Evolutionary conservation across 2,329 filamentous ascomycete genomes (phyloP).

Genomic region (Trichoderma arundinaceum): DNA sequence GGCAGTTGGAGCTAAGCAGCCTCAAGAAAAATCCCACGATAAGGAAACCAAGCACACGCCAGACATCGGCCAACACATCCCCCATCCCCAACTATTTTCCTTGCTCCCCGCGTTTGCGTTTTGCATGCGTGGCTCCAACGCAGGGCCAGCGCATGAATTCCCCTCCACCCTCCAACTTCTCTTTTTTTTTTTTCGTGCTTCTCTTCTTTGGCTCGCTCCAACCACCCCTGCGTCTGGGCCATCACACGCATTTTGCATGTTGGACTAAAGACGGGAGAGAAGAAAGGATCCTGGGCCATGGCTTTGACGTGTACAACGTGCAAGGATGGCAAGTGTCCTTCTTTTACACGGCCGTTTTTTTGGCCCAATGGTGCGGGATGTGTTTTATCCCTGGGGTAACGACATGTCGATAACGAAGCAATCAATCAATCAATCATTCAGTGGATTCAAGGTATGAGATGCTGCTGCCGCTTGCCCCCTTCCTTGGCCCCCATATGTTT

Average conservation of each 20-base stretch:
- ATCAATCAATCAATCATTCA: neutral
- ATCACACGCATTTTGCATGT: constrained; percentile 15
- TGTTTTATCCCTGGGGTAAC: too few species aligned
- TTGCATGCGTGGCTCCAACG: constrained; percentile 6
- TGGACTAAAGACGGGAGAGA: neutral
- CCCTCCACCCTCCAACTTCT: neutral
- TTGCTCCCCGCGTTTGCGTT: neutral
- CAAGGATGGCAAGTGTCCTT: too few species aligned
- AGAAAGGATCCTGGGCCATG: neutral
- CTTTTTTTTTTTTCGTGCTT: neutral
- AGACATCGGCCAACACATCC: constrained; percentile 14
- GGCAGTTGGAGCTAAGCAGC: too few species aligned
- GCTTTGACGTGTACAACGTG: neutral
- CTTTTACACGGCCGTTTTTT: too few species aligned
- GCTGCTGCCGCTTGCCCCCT: neutral
- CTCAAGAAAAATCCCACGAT: neutral
- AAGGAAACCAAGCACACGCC: neutral
- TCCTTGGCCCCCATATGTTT: neutral
- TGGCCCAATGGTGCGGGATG: too few species aligned
- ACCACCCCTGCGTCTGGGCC: constrained; percentile 18
- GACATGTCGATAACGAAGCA: too few species aligned
- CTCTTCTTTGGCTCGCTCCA: too few species aligned
- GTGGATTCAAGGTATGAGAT: neutral
- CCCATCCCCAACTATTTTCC: neutral
- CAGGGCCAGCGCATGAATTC: constrained; percentile 21